phyloP scores from a whole-genome alignment of 1,139 yeast genomes.

The Yamadazyma trypodendri region DNA sequence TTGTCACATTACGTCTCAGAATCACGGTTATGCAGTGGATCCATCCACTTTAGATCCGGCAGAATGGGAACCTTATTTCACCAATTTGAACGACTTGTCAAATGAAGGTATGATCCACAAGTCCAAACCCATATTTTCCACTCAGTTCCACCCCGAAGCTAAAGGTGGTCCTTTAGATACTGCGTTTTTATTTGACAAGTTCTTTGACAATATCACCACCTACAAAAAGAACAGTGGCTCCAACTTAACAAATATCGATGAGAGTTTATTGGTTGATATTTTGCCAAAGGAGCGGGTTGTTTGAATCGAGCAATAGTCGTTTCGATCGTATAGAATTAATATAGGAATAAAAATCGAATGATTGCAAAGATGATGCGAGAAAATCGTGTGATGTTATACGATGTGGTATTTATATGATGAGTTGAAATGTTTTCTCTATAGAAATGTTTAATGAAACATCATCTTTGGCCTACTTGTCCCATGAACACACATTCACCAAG shows the following conservation, averaged over 20 bases:
- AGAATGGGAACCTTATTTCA: constrained; percentile 82
- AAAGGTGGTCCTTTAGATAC: constrained; percentile 98
- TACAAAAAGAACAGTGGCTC: constrained; percentile 50
- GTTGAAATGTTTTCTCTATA: background rate
- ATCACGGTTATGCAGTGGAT: constrained; percentile 98
- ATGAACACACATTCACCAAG: constrained; percentile 1
- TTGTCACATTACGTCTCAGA: constrained; percentile 96
- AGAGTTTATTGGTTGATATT: constrained; percentile 70
- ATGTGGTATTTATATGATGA: constrained; percentile 2
- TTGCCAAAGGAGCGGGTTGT: constrained; percentile 82
- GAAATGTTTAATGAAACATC: constrained; percentile 12
- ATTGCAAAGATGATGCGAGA: constrained; percentile 8
- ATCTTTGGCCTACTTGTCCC: constrained; percentile 13
- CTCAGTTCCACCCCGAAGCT: constrained; percentile 99
- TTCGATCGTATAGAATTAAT: background rate
- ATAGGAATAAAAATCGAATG: constrained; percentile 10
- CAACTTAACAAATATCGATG: constrained; percentile 44
- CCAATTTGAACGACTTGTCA: constrained; percentile 90
- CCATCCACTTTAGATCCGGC: constrained; percentile 61
- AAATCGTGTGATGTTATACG: constrained; percentile 5
- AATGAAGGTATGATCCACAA: constrained; percentile 96
- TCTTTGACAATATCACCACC: constrained; percentile 64
- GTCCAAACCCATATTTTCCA: constrained; percentile 84
- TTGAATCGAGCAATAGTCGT: constrained; percentile 12
- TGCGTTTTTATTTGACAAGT: constrained; percentile 84